These are phyloP conservation scores for Cymbidium sinense DNA, from an alignment of 106 monocot species.

Conservation along the genomic window DNA sequence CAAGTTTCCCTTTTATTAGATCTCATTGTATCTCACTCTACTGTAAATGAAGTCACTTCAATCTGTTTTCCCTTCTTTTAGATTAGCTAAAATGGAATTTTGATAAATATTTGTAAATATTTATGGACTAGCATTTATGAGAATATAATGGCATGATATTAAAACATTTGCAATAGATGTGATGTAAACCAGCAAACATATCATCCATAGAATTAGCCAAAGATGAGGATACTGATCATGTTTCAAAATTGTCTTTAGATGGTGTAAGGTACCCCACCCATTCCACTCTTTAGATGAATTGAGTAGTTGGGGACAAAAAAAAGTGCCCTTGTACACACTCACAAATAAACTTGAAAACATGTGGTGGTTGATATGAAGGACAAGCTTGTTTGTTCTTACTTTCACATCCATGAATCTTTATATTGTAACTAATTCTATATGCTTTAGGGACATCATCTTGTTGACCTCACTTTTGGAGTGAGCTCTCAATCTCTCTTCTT, in stretches of 20 bases:
- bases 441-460: not conserved
- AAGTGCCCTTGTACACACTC: not conserved
- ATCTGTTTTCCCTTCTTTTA: not conserved
- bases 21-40: too few relatives aligned
- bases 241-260: not conserved
- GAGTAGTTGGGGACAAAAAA: not conserved
- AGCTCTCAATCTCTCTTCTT: too few relatives aligned
- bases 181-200: not conserved
- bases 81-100: not conserved
- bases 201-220: not conserved
- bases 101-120: not conserved
- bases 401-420: not conserved
- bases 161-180: not conserved
- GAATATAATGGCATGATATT: not conserved
- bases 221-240: not conserved
- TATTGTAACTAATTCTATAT: not conserved
- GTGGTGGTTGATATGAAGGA: not conserved
- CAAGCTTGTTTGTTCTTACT: not conserved
- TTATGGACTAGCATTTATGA: not conserved
- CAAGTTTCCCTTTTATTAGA: too few relatives aligned
- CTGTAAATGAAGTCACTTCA: not conserved
- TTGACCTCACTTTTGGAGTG: too few relatives aligned
- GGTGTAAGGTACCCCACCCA: not conserved
- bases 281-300: not conserved
- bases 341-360: not conserved